Conservation (phyloP, 345 rosid genomes). For the Lenwebbia sp. region DNA sequence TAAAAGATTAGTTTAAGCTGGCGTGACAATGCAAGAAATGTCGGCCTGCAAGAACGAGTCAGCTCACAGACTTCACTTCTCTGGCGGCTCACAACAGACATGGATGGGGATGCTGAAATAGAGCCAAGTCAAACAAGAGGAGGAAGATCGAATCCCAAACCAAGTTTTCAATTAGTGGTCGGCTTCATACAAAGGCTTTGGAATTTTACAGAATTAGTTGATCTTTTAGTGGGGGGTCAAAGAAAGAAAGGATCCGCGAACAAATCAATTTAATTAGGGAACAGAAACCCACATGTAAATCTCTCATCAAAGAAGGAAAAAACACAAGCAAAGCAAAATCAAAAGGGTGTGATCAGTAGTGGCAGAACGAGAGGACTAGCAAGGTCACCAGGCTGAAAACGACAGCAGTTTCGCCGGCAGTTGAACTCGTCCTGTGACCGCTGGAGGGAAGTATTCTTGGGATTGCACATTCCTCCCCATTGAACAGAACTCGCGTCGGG, state of each 20-base stretch:
- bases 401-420: not conserved
- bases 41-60: not conserved
- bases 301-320: not conserved
- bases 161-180: not conserved
- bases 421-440: not conserved
- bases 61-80: not conserved
- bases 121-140: not conserved
- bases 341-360: not conserved
- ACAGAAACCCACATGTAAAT: not conserved
- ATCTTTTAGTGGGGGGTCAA: not conserved
- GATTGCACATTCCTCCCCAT: constrained; percentile 35
- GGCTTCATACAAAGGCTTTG: not conserved
- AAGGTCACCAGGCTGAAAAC: not conserved
- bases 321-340: not conserved
- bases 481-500: constrained; percentile 29
- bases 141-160: not conserved
- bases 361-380: not conserved
- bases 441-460: constrained; percentile 12
- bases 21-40: not conserved
- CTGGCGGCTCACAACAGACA: not conserved
- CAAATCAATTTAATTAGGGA: not conserved
- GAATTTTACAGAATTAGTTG: not conserved
- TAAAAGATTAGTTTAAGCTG: not conserved
- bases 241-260: not conserved
- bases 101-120: not conserved